Percentiles rank a stretch among this genome's conserved stretches.
These are phyloP conservation scores for Forsythia suspensa DNA, from an alignment of 257 asterid genomes.

Conservation along the genomic window DNA sequence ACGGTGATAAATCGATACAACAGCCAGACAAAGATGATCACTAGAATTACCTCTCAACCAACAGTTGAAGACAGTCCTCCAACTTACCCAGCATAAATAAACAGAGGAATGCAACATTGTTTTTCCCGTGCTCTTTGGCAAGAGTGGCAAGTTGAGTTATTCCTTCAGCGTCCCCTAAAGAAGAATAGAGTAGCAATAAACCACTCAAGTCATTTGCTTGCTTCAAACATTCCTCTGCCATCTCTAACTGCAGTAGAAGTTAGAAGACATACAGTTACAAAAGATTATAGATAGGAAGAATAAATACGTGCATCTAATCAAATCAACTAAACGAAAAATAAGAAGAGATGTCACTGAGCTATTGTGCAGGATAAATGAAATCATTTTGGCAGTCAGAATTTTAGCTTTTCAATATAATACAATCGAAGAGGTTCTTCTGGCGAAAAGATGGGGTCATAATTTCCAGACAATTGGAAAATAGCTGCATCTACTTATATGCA, in stretches of 20 bases:
- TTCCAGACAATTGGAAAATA: background rate
- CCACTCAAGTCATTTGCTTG: conserved; percentile 98
- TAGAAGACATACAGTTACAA: conserved; percentile 9
- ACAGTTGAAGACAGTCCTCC: conserved; percentile 93
- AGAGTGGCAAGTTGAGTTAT: conserved; percentile 68
- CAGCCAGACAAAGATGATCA: conserved; percentile 17
- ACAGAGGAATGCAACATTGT: conserved; percentile 94
- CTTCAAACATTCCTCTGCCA: conserved; percentile 92
- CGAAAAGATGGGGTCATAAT: background rate
- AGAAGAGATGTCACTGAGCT: background rate
- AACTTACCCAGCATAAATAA: conserved; percentile 89
- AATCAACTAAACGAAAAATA: background rate
- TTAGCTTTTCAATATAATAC: background rate
- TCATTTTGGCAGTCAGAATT: conserved; percentile 2
- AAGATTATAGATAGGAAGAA: background rate
- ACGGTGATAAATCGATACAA: conserved; percentile 7
- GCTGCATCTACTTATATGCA: background rate
- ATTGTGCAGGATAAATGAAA: background rate
- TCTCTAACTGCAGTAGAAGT: conserved; percentile 63
- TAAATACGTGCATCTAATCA: background rate
- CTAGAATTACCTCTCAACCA: conserved; percentile 75
- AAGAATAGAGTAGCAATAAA: conserved; percentile 78
- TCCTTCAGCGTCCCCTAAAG: conserved; percentile 87
- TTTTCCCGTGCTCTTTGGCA: conserved; percentile 90
- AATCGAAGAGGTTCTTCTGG: background rate